Base-by-base conservation (phyloP, 2,329 filamentous ascomycete genomes). In the Macrophomina tecta region DNA sequence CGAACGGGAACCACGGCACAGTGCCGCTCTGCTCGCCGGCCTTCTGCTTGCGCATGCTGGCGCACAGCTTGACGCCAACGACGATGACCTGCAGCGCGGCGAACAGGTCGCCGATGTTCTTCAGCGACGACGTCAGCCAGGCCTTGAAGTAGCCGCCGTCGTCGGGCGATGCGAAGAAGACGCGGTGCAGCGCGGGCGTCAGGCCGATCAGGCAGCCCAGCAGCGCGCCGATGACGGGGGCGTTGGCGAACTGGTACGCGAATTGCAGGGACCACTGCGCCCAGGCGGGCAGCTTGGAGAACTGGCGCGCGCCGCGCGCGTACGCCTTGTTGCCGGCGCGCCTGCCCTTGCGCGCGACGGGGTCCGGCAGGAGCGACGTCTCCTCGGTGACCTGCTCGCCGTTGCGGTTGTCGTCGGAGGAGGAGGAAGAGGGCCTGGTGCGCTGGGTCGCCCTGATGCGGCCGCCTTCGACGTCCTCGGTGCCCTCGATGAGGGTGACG, bases 111-210 rank as follows among this genome's bases (percentile, higher is more conserved):
- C 89, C 89, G 28, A 90, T 81, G 65, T 88, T 90, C 69, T 86
- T 83, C 23, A 91, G 76, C 0, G 85, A 84, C 0, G 83, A 81
- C 0, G 88, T 90, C 46, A 91, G 77, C 89, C 88, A 91, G 0
- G 88, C 88, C 23, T 85, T 88, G 71, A 91, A 84, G 66, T 89
- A 85, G 1, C 89, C 88, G 5, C 89, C 89, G 5, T 89, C 78
- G 7, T 84, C 74, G 8, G 82, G 82, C 12, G 82, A 76, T 61
- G 78, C 82, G 79, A 91, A 91, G 76, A 91, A 91, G 2, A 86
- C 83, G 3, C 76, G 76, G 70, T 91, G 88, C 0, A 91, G 78
- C 0, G 82, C 72, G 0, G 88, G 88, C 0, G 84, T 81, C 1
- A 91, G 78, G 1, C 89, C 89, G 34, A 91, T 82, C 16, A 89